These are phyloP conservation scores for Colletotrichum sp. DNA, from an alignment of 2,329 filamentous ascomycete genomes.

Conservation along the genomic window DNA sequence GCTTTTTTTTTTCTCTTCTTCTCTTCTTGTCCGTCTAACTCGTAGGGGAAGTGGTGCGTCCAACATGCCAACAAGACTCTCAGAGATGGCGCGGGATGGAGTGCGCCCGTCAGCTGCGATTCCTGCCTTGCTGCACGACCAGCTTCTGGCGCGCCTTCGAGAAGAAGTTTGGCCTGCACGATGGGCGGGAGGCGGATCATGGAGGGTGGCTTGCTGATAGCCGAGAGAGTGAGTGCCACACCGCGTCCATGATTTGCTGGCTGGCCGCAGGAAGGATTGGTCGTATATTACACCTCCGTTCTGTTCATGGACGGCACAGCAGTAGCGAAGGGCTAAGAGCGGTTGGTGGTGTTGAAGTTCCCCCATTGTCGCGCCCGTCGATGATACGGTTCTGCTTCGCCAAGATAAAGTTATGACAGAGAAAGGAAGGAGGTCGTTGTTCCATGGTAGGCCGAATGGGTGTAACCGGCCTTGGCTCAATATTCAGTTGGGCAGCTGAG, in stretches of 20 bases:
- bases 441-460: neutral
- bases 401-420: neutral
- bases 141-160: constrained; percentile 21
- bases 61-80: neutral
- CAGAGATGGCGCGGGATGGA: neutral
- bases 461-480: neutral
- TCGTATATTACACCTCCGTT: neutral
- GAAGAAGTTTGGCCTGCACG: constrained; percentile 7
- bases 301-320: neutral
- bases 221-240: neutral
- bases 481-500: neutral
- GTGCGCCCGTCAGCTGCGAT: neutral
- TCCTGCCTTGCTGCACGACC: neutral
- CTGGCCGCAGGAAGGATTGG: neutral
- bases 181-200: neutral
- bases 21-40: neutral
- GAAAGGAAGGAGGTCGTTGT: neutral
- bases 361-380: neutral
- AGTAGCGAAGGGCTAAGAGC: neutral
- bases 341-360: neutral
- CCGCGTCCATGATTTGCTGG: neutral
- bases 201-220: neutral
- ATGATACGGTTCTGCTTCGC: neutral
- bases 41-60: neutral
- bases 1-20: neutral